These are phyloP conservation scores for Trametopsis cervina DNA, from an alignment of 768 basidiomycete species.

Conservation along the genomic window DNA sequence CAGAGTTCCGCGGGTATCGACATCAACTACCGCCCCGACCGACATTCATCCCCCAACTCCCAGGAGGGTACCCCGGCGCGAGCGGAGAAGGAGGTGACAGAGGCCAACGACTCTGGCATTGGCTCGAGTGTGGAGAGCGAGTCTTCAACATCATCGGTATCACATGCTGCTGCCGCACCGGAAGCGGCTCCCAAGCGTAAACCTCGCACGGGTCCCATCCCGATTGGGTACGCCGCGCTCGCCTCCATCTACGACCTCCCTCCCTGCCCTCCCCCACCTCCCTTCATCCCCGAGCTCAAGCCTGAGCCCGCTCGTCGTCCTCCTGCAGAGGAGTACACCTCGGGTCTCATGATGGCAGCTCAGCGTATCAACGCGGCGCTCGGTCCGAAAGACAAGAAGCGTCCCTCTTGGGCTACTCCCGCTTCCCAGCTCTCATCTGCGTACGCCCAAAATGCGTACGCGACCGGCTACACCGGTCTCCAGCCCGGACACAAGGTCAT, in stretches of 20 bases:
- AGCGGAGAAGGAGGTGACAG: conserved; percentile 16
- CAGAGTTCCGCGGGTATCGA: conserved; percentile 34
- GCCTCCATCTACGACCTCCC: conserved; percentile 39
- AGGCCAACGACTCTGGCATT: conserved; percentile 36
- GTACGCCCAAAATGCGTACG: conserved; percentile 23
- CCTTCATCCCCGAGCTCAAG: conserved; percentile 14
- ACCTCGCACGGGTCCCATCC: conserved; percentile 1
- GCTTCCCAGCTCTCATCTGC: conserved; percentile 20
- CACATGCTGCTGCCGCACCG: conserved; percentile 22
- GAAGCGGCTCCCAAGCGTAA: conserved; percentile 5
- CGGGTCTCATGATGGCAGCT: conserved; percentile 66
- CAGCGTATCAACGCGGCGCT: conserved; percentile 44
- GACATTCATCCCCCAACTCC: conserved; percentile 35
- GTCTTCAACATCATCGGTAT: conserved; percentile 20
- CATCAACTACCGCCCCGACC: conserved; percentile 40
- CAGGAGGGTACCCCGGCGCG: conserved; percentile 21
- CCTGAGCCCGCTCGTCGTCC: conserved; percentile 5
- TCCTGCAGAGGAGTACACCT: conserved; percentile 35
- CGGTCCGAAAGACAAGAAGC: conserved; percentile 26
- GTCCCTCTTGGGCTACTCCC: conserved; percentile 24
- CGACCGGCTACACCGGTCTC: conserved; percentile 15
- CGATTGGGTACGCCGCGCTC: conserved; percentile 29
- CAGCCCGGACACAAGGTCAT: conserved; percentile 29
- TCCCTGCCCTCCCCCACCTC: conserved; percentile 46
- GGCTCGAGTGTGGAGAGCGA: conserved; percentile 20